Conservation (phyloP, 495 filamentous ascomycete genomes). For the Penicillium coffeae region DNA sequence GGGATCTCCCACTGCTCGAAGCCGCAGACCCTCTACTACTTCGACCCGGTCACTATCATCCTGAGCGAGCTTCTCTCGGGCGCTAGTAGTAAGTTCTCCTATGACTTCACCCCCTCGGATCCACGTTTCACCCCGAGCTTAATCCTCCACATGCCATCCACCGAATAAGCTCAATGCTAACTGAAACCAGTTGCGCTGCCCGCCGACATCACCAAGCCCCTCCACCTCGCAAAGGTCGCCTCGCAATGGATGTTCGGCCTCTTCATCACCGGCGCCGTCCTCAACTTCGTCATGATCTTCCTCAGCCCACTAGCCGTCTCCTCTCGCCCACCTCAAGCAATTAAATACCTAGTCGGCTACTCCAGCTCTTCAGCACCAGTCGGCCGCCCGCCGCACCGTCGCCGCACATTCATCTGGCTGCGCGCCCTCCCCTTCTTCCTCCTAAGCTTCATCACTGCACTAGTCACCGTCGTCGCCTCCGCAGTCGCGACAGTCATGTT, state of each 20-base stretch:
- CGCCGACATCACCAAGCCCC: constrained; percentile 61
- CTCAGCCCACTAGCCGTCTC: constrained; percentile 54
- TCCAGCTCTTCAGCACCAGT: constrained; percentile 7
- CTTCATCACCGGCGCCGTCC: constrained; percentile 65
- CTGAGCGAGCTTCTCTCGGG: constrained; percentile 72
- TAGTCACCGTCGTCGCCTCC: constrained; percentile 64
- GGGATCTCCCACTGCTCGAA: constrained; percentile 73
- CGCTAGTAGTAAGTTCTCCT: constrained; percentile 59
- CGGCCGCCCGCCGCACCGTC: constrained; percentile 33
- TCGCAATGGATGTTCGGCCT: constrained; percentile 89
- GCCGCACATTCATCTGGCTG: constrained; percentile 44
- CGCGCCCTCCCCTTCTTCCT: constrained; percentile 52
- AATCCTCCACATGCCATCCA: neutral
- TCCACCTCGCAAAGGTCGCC: constrained; percentile 70
- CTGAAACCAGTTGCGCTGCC: constrained; percentile 66
- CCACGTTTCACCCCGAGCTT: neutral
- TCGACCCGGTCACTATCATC: constrained; percentile 82
- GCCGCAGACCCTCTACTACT: constrained; percentile 72
- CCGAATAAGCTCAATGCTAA: neutral
- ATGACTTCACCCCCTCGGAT: neutral
- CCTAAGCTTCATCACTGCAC: constrained; percentile 57
- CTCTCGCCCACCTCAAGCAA: constrained; percentile 46
- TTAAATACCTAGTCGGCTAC: constrained; percentile 15
- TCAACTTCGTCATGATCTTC: constrained; percentile 67
- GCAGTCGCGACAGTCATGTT: constrained; percentile 79